A percentile compares a stretch with the other conserved stretches of the same genome.
These are phyloP conservation scores for Acorus calamus DNA, from an alignment of 106 monocot genomes.

Conservation along the genomic window DNA sequence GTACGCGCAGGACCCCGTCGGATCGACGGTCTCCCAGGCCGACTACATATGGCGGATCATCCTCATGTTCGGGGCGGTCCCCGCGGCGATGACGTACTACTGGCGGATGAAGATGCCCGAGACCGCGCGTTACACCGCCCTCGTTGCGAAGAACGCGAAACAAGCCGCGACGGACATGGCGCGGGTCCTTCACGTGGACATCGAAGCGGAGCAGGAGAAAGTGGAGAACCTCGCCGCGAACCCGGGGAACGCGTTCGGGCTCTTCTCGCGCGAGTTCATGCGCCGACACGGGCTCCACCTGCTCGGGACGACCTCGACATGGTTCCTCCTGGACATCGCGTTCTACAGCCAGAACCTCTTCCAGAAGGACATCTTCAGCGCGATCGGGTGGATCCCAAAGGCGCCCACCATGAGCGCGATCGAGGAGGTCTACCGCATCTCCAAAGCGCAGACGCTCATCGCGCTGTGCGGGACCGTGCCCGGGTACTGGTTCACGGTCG, in stretches of 20 bases:
- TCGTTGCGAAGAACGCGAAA: slow-evolving; percentile 61
- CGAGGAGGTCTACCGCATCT: slow-evolving; percentile 14
- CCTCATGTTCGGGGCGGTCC: slow-evolving; percentile 71
- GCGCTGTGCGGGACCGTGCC: slow-evolving; percentile 11
- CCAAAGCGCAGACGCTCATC: slow-evolving; percentile 16
- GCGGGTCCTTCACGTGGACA: slow-evolving; percentile 16
- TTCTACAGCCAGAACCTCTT: slow-evolving; percentile 1
- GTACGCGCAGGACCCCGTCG: slow-evolving; percentile 12
- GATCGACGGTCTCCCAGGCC: slow-evolving; percentile 35
- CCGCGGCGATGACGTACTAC: slow-evolving; percentile 64
- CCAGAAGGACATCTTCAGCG: slow-evolving; percentile 18
- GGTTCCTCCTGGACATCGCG: no score
- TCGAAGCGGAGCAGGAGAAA: not conserved
- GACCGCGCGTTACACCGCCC: slow-evolving; percentile 65
- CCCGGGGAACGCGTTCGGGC: slow-evolving; percentile 1
- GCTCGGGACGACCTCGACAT: not conserved
- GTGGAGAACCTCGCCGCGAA: not conserved
- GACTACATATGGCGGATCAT: slow-evolving; percentile 64
- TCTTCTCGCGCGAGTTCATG: slow-evolving; percentile 1
- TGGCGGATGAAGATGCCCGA: slow-evolving; percentile 57
- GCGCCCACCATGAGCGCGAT: slow-evolving; percentile 16
- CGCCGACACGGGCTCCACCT: slow-evolving; percentile 11
- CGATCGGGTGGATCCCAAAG: slow-evolving; percentile 19
- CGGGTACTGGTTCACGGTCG: slow-evolving; percentile 13
- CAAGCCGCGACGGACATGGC: slow-evolving; percentile 76